Evolutionary conservation across 2,329 filamentous ascomycete species (phyloP), one percentile per base, ranked within the genome.

Genomic region (Colletotrichum agaves): DNA sequence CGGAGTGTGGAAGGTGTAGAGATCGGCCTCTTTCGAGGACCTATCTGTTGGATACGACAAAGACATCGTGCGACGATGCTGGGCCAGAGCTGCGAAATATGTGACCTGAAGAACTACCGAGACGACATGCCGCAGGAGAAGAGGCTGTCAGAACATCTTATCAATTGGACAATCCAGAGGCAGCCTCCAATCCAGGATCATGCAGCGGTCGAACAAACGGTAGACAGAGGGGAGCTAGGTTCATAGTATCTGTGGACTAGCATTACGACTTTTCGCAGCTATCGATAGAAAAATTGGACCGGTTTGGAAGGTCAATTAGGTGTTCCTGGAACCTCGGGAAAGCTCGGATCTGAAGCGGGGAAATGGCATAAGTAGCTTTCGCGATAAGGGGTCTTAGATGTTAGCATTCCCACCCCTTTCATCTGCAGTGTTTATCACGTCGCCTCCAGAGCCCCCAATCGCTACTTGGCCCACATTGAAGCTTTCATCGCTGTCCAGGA

Each of bases 261-360:
- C 23, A 39, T 23, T 47, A 52, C 50, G 52, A 46, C 21, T 23
- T 23, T 19, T 50, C 41, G 35, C 56, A 39, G 27, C 19, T 17
- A 21, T 65, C 35, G 15, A 43, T 49, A 31, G 5, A 8, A 33
- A 33, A 46, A 39, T 47, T 65, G 53, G 55, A 65, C 65, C 13
- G 33, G 53, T 53, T 17, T 33, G 65, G 61, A 68, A 68, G 55
- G 65, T 68, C 65, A 41, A 60, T 55, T 27, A 39, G 31, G 35
- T 46, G 52, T 4, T 43, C 35, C 50, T 57, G 50, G 52, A 57
- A 50, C 63, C 31, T 10, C 44, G 35, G 23, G 46, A 63, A 63
- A 63, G 63, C 63, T 63, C 52, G 43, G 59, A 33, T 44, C 13
- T 21, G n/a, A 19, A 39, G 50, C 44, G 63, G 63, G 50, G 63